A percentile compares a stretch with the other conserved stretches of the same genome.
Conservation (phyloP, 2,329 filamentous ascomycete species). For the Periglandula ipomoeae region DNA sequence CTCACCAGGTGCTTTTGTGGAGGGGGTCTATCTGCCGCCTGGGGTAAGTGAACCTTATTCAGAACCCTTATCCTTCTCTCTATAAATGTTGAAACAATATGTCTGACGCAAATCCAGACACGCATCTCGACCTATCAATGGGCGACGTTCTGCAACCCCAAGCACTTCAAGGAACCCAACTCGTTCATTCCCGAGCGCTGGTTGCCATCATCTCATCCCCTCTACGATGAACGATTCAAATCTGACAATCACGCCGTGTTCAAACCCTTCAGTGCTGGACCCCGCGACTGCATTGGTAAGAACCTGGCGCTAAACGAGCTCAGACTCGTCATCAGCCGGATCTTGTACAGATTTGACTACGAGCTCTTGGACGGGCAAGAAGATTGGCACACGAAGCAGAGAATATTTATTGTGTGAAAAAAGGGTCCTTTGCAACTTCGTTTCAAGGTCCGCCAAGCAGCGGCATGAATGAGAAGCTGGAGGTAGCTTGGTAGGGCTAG, state of each 20-base stretch:
- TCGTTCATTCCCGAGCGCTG: constrained; percentile 40
- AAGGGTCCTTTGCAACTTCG: constrained; percentile 12
- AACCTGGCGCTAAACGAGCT: constrained; percentile 38
- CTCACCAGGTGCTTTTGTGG: constrained; percentile 23
- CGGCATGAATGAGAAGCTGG: background rate
- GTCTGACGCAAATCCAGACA: constrained; percentile 22
- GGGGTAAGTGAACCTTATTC: constrained; percentile 17
- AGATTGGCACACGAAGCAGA: constrained; percentile 14
- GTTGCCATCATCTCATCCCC: constrained; percentile 14
- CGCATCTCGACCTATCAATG: constrained; percentile 33
- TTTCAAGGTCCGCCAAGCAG: background rate
- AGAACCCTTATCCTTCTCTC: too few species aligned
- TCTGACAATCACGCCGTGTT: constrained; percentile 27
- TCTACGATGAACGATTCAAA: constrained; percentile 27
- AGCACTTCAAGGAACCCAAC: constrained; percentile 35
- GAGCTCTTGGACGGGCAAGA: constrained; percentile 16
- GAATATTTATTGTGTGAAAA: constrained; percentile 12
- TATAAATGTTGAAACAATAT: too few species aligned
- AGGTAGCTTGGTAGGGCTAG: too few species aligned
- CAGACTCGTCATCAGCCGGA: constrained; percentile 33
- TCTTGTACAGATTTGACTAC: constrained; percentile 38
- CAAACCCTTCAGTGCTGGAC: constrained; percentile 29
- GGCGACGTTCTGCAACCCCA: constrained; percentile 32
- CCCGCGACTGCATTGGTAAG: constrained; percentile 31
- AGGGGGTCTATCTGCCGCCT: constrained; percentile 24